phyloP scores from a whole-genome alignment of 2,329 filamentous ascomycete species.

The Colletotrichum shisoi region DNA sequence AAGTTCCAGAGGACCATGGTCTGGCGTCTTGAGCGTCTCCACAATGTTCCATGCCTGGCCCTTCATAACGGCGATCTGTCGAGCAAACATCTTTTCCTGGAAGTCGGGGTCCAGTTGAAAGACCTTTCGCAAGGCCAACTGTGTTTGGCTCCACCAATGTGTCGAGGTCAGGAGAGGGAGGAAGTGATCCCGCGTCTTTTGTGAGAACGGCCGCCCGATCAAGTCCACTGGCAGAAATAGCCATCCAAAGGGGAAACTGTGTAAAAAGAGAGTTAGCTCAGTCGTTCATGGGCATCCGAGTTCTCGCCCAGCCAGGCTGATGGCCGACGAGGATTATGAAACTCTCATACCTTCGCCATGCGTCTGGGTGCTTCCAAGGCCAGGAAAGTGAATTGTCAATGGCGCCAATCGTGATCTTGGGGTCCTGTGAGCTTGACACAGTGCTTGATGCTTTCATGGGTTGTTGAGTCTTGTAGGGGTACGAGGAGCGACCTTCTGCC shows the following conservation, averaged over 20 bases:
- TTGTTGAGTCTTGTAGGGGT: conserved; percentile 79
- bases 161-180: conserved; percentile 94
- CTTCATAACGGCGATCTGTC: conserved; percentile 98
- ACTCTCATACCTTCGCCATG: conserved; percentile 67
- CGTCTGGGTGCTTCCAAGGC: conserved; percentile 99
- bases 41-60: conserved; percentile 99
- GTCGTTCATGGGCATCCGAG: background rate
- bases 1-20: conserved; percentile 92
- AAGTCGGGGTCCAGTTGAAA: conserved; percentile 96
- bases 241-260: conserved; percentile 98
- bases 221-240: conserved; percentile 95
- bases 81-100: conserved; percentile 98
- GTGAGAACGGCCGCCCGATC: conserved; percentile 94
- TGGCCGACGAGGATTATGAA: background rate
- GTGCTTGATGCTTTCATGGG: conserved; percentile 79
- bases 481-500: conserved; percentile 55
- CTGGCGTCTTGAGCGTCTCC: conserved; percentile 89
- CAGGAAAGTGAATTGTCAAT: conserved; percentile 98
- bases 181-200: conserved; percentile 92
- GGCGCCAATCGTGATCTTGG: conserved; percentile 81
- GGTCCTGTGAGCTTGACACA: conserved; percentile 55
- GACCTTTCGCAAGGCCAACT: conserved; percentile 81
- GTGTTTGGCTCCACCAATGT: conserved; percentile 96
- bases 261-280: conserved; percentile 16
- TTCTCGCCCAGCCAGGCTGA: background rate